Evolutionary conservation across 768 basidiomycete species (phyloP).

Genomic region (Suillus subaureus): DNA sequence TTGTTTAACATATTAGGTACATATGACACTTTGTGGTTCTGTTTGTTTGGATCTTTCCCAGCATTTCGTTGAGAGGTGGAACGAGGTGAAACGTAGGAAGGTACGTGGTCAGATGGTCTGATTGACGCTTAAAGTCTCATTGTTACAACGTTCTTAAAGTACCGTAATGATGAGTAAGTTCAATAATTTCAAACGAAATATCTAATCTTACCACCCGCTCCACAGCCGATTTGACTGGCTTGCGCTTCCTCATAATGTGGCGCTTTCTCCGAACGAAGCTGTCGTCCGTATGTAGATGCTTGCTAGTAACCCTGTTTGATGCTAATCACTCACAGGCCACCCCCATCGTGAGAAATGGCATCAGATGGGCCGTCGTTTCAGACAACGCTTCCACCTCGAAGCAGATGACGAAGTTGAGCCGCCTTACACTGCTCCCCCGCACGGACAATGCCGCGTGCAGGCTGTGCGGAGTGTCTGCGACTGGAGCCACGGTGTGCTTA

Average conservation of each 20-base stretch:
- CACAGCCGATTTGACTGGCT: constrained; percentile 64
- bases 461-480: constrained; percentile 85
- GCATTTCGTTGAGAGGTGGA: constrained; percentile 93
- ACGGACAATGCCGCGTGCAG: constrained; percentile 70
- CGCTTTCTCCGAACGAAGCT: constrained; percentile 63
- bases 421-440: constrained; percentile 44
- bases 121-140: not conserved
- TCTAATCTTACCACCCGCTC: constrained; percentile 14
- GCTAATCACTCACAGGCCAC: constrained; percentile 43
- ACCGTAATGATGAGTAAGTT: constrained; percentile 48
- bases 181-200: not conserved
- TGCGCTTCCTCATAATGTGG: constrained; percentile 75
- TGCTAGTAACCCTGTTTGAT: not conserved
- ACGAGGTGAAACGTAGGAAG: constrained; percentile 85
- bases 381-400: constrained; percentile 62
- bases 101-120: constrained; percentile 34
- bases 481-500: constrained; percentile 93
- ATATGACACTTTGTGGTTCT: constrained; percentile 82
- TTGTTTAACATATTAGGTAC: constrained; percentile 48
- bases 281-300: constrained; percentile 49
- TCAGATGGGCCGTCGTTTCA: constrained; percentile 57
- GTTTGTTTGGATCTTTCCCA: constrained; percentile 90
- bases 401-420: constrained; percentile 41
- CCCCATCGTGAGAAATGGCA: constrained; percentile 70
- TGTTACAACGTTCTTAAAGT: constrained; percentile 18